phyloP scores from a whole-genome alignment of 2,329 filamentous ascomycete species.

The Chaetomium sp. region DNA sequence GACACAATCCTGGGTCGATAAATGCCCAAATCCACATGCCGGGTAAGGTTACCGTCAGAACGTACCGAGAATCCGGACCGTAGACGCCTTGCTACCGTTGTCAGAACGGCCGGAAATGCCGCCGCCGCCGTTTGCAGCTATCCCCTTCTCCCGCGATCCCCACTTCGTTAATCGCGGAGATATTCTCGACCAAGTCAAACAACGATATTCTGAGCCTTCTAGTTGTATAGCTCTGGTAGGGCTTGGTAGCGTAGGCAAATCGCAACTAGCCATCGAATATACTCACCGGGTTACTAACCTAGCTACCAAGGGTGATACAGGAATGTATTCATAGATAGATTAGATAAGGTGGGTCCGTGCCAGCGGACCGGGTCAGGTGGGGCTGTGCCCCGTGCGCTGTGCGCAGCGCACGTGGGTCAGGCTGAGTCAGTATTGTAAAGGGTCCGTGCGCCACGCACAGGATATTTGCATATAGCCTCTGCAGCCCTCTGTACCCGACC shows the following conservation, averaged over 20 bases:
- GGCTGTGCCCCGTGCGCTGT: too few species aligned
- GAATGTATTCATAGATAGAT: too few species aligned
- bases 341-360: too few species aligned
- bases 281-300: slow-evolving; percentile 13
- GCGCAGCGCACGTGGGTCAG: too few species aligned
- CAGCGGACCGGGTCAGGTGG: too few species aligned
- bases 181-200: slow-evolving; percentile 35
- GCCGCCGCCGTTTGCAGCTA: slow-evolving; percentile 33
- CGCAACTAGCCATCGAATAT: slow-evolving; percentile 25
- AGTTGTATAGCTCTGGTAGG: slow-evolving; percentile 40
- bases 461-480: too few species aligned
- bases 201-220: slow-evolving; percentile 28
- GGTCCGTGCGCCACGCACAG: too few species aligned
- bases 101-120: slow-evolving; percentile 28
- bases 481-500: too few species aligned
- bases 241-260: slow-evolving; percentile 40
- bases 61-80: too few species aligned
- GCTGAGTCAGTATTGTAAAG: too few species aligned
- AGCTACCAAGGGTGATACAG: too few species aligned
- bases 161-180: slow-evolving; percentile 39
- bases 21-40: slow-evolving; percentile 25
- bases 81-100: slow-evolving; percentile 17
- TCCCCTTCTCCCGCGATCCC: slow-evolving; percentile 39
- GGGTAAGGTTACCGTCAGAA: slow-evolving; percentile 21
- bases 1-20: slow-evolving; percentile 23